A percentile compares a stretch with the other conserved stretches of the same genome.
Evolutionary conservation across 2,329 filamentous ascomycete genomes (phyloP).

Genomic region (Colletotrichum limetticola): DNA sequence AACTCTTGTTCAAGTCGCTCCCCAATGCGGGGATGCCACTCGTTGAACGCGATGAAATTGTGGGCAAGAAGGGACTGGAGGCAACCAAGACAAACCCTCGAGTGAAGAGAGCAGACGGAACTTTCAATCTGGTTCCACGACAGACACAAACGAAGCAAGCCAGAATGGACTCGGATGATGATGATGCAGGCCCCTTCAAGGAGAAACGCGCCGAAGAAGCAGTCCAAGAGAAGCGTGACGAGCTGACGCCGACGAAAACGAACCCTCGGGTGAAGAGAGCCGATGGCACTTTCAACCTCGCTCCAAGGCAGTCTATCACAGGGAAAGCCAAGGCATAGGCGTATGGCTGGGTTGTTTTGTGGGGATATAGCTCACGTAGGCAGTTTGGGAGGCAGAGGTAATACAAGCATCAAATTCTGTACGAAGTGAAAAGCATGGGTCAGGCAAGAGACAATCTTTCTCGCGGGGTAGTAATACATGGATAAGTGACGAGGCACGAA

Average conservation of each 20-base stretch:
- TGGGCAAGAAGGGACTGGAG: not conserved
- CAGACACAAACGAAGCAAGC: not conserved
- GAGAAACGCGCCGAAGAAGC: not conserved
- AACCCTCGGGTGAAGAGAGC: not conserved
- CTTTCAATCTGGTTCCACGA: not conserved
- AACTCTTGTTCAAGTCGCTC: not conserved
- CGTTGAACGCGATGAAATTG: not conserved
- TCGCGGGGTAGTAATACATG: not conserved
- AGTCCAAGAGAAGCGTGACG: not conserved
- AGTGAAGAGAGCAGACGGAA: not conserved
- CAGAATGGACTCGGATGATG: not conserved
- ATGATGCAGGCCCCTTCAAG: not conserved
- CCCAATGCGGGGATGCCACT: not conserved
- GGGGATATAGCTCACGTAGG: too few relatives aligned
- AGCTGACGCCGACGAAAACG: not conserved
- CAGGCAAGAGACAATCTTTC: not conserved
- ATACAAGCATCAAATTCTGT: not conserved
- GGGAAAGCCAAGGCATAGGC: not conserved
- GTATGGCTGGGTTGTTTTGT: too few relatives aligned
- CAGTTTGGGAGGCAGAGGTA: not conserved
- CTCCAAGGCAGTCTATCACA: not conserved
- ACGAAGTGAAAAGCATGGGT: too few relatives aligned
- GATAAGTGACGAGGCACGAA: not conserved
- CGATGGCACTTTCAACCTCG: not conserved
- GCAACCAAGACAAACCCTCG: not conserved